These are phyloP conservation scores for Coemansia interrupta DNA, from an alignment of 192 early-diverging fungal species.

Conservation along the genomic window DNA sequence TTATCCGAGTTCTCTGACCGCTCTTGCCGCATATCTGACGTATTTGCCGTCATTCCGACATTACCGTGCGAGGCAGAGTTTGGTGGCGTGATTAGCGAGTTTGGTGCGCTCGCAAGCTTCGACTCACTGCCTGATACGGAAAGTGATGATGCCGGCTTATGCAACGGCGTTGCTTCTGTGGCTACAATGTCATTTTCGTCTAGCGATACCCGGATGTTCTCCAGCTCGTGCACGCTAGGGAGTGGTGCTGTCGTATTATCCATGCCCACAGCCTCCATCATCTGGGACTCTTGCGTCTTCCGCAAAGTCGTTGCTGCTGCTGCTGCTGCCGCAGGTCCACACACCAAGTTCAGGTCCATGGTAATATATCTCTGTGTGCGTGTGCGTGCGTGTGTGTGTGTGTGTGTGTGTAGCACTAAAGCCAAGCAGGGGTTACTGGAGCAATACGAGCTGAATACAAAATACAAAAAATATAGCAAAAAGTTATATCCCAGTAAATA, in stretches of 20 bases:
- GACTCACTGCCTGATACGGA: background rate
- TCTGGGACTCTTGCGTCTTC: background rate
- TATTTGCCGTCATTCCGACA: no score
- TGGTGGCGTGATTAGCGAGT: conserved; percentile 1
- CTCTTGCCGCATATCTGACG: no score
- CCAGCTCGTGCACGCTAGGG: conserved; percentile 27
- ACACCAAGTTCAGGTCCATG: conserved; percentile 50
- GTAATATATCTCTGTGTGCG: background rate
- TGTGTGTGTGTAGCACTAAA: background rate
- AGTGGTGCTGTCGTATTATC: conserved; percentile 4
- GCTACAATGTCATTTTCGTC: background rate
- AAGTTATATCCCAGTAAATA: background rate
- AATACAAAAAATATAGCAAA: background rate
- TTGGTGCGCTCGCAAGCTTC: background rate
- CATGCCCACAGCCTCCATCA: background rate
- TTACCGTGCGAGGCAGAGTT: background rate
- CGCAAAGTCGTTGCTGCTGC: background rate
- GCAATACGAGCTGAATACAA: background rate
- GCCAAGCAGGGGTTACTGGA: background rate
- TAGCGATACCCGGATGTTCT: conserved; percentile 27
- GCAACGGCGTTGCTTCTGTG: background rate
- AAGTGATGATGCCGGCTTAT: background rate
- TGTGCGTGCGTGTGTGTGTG: background rate
- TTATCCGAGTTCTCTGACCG: no score
- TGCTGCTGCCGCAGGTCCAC: conserved; percentile 15